Percentiles rank a stretch among this genome's conserved stretches.
phyloP scores from a whole-genome alignment of 2,329 filamentous ascomycete species.

The Parascedosporium putredinis region DNA sequence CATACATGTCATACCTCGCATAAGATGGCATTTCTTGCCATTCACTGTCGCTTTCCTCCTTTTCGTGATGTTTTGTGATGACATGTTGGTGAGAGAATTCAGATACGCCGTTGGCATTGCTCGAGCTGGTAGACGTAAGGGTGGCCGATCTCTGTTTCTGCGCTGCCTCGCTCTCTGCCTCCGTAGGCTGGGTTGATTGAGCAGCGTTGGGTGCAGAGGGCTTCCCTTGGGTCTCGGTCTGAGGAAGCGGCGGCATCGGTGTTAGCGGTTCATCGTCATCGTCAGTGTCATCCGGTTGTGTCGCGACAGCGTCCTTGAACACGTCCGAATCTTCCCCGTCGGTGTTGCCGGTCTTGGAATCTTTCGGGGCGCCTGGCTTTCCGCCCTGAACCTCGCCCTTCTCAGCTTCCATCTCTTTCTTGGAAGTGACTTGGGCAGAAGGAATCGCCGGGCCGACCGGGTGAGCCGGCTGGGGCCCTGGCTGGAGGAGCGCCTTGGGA shows the following conservation, averaged over 20 bases:
- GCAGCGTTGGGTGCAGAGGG: no score
- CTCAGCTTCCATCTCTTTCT: background rate
- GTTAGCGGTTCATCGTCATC: slow-evolving; percentile 13
- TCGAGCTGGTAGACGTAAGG: slow-evolving; percentile 27
- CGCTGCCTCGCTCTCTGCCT: slow-evolving; percentile 10
- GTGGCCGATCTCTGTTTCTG: slow-evolving; percentile 8
- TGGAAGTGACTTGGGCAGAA: background rate
- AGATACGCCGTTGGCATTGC: slow-evolving; percentile 37
- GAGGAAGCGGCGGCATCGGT: slow-evolving; percentile 19
- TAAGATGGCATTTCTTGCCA: slow-evolving; percentile 96
- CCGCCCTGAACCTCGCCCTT: background rate
- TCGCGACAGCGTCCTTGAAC: slow-evolving; percentile 19
- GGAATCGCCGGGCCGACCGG: background rate
- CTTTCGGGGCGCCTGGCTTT: background rate
- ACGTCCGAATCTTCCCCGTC: slow-evolving; percentile 25
- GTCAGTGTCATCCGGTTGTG: slow-evolving; percentile 18
- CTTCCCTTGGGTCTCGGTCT: slow-evolving; percentile 12
- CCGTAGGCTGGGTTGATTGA: slow-evolving; percentile 15
- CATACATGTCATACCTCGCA: slow-evolving; percentile 88
- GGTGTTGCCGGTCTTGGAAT: background rate
- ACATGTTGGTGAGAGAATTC: slow-evolving; percentile 89
- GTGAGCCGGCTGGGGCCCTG: background rate
- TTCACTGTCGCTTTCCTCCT: slow-evolving; percentile 52
- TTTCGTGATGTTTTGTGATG: slow-evolving; percentile 43
- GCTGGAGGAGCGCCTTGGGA: slow-evolving; percentile 1